Percentiles rank a stretch among this genome's conserved stretches.
Evolutionary conservation across 495 filamentous ascomycete species (phyloP).

Genomic region (Xylaria telfairii): DNA sequence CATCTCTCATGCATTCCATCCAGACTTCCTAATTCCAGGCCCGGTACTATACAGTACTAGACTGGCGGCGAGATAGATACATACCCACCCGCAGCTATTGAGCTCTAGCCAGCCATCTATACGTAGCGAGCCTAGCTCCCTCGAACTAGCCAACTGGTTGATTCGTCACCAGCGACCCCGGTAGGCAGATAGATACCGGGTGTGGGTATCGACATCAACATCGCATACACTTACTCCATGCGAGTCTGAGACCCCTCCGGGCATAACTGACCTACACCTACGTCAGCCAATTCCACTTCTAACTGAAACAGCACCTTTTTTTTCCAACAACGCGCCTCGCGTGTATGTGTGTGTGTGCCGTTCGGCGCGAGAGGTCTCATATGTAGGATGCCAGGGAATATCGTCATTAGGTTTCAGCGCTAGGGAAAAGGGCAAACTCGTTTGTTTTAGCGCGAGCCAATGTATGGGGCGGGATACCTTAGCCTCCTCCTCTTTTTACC

Average conservation of each 20-base stretch:
- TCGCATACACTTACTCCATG: not conserved
- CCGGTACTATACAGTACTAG: too few relatives aligned
- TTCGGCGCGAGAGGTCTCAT: not conserved
- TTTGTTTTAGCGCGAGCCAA: not conserved
- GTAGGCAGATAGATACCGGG: not conserved
- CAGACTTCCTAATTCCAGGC: not conserved
- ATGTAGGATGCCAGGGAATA: too few relatives aligned
- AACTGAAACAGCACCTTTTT: not conserved
- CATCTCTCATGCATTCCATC: not conserved
- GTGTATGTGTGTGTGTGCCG: not conserved
- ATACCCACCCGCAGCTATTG: not conserved
- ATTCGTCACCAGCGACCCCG: not conserved
- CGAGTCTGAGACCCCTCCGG: not conserved
- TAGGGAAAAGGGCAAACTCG: too few relatives aligned
- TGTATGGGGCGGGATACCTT: not conserved
- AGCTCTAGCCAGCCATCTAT: not conserved
- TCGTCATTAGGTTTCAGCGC: not conserved
- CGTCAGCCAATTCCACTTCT: not conserved
- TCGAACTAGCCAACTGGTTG: conserved; percentile 3
- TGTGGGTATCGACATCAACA: not conserved
- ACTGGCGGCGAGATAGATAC: too few relatives aligned
- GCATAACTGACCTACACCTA: not conserved
- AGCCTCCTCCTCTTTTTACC: conserved; percentile 5
- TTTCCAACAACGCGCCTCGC: not conserved
- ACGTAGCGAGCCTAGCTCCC: not conserved